Percentiles rank a stretch among this genome's conserved stretches.
phyloP scores from a whole-genome alignment of 371 early-diverging fungal species.

The Mortierella polycephala region DNA sequence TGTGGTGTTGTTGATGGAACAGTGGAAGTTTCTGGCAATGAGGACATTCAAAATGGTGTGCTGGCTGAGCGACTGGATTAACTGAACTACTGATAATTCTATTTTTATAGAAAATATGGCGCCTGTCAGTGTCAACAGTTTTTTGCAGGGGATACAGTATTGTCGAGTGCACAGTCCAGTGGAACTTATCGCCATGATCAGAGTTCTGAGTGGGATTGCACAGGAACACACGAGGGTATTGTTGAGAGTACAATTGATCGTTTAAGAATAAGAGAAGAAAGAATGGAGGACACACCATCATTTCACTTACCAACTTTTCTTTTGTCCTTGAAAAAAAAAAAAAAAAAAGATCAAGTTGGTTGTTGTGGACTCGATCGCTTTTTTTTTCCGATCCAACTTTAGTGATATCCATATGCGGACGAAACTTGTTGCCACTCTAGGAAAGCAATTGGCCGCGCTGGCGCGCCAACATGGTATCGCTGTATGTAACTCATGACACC shows the following conservation, averaged over 20 bases:
- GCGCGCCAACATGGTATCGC: constrained; percentile 32
- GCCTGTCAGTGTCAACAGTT: neutral
- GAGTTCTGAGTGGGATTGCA: constrained; percentile 25
- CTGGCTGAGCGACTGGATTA: neutral
- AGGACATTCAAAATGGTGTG: too few species aligned
- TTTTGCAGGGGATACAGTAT: constrained; percentile 37
- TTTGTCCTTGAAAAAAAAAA: constrained; percentile 25
- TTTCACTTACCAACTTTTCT: neutral
- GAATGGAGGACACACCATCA: neutral
- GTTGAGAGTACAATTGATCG: too few species aligned
- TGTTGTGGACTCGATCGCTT: constrained; percentile 63
- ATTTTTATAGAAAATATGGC: neutral
- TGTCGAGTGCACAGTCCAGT: constrained; percentile 43
- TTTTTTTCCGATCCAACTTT: constrained; percentile 63
- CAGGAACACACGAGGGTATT: constrained; percentile 27
- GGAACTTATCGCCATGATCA: constrained; percentile 40
- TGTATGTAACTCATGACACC: constrained; percentile 10
- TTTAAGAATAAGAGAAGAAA: neutral
- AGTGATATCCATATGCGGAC: constrained; percentile 50
- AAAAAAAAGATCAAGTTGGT: constrained; percentile 56
- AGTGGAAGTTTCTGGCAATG: too few species aligned
- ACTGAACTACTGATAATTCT: neutral
- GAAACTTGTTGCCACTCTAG: constrained; percentile 30
- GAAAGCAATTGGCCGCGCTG: constrained; percentile 16
- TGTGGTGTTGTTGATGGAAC: too few species aligned